Base-by-base conservation (phyloP, 163 green algal genomes). In the Scenedesmus sp. region DNA sequence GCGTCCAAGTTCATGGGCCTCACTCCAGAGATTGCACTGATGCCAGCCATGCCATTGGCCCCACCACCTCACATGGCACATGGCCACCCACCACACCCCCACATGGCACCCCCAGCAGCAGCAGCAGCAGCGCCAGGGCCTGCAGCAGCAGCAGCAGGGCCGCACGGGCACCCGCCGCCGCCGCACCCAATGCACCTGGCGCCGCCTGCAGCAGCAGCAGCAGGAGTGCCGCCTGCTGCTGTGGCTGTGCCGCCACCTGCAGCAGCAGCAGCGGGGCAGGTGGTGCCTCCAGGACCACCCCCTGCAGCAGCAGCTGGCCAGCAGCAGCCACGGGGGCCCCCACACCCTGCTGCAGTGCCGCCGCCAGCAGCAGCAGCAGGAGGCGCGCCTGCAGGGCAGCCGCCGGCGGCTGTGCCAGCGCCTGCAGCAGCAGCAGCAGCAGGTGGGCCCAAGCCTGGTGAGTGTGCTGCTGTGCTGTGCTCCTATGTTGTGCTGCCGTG, bases 171-270 rank as follows among this genome's bases (percentile, higher is more conserved):
- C 66, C 64, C 66, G 5, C 64, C 85, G 55, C 85, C 85, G 5
- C 85, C 64, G 2, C 85, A 90, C 59, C 85, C 85, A 54, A 90
- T 90, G 85, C 85, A 90, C 46, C 4, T 90, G 64, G 85, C 52
- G 8, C 64, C 64, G 3, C 66, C 85, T 18, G 85, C 46, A 20
- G 85, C 64, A 55, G 60, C 60, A 10, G 64, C 52, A 66, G 66
- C 85, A 84, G 64, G 52, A 55, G 64, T 12, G 56, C 16, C 85
- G 73, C 26, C 85, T 67, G 85, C 85, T 13, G 26, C 62, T 23
- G 34, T 12, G 13, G 85, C 46, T 23, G 16, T 55, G 74, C 74
- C 85, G 16, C 16, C 66, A 4, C 46, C 85, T 15, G 62, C 64
- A 46, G 8, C 62, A 73, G 85, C 64, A 67, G 46, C 85, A 83